Conservation (phyloP, 2,329 filamentous ascomycete species). For the Fusarium austroafricanum region DNA sequence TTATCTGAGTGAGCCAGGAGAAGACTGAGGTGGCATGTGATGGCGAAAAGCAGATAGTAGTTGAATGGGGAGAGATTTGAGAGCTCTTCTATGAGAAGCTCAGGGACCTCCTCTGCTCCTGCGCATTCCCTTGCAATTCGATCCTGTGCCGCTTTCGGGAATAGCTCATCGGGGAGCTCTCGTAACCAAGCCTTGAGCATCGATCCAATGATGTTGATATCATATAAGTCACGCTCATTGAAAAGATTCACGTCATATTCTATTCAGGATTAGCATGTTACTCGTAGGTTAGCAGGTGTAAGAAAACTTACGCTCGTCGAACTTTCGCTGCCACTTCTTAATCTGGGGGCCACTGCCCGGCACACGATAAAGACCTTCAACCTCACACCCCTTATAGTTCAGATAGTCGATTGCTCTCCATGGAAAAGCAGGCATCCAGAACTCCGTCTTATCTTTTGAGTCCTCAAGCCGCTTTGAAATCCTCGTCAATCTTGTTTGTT, state of each 20-base stretch:
- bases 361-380: conserved; percentile 92
- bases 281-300: not conserved
- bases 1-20: conserved; percentile 91
- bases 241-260: conserved; percentile 93
- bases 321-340: conserved; percentile 91
- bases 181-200: conserved; percentile 97
- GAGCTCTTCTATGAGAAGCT: conserved; percentile 88
- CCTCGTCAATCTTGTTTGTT: conserved; percentile 89
- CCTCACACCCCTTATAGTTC: conserved; percentile 93
- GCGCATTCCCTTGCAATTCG: conserved; percentile 83
- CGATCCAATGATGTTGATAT: conserved; percentile 96
- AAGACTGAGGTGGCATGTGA: conserved; percentile 94
- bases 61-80: conserved; percentile 96
- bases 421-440: conserved; percentile 97
- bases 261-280: conserved; percentile 48
- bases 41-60: conserved; percentile 97
- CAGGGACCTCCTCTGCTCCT: conserved; percentile 82
- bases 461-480: conserved; percentile 91
- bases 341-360: conserved; percentile 91
- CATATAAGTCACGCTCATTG: conserved; percentile 86
- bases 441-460: conserved; percentile 95
- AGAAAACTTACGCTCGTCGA: conserved; percentile 77
- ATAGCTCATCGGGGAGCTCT: conserved; percentile 92
- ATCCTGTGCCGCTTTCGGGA: conserved; percentile 86
- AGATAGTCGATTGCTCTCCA: conserved; percentile 97